Evolutionary conservation across 2,329 filamentous ascomycete species (phyloP).

Genomic region (Aspergillus udagawae): DNA sequence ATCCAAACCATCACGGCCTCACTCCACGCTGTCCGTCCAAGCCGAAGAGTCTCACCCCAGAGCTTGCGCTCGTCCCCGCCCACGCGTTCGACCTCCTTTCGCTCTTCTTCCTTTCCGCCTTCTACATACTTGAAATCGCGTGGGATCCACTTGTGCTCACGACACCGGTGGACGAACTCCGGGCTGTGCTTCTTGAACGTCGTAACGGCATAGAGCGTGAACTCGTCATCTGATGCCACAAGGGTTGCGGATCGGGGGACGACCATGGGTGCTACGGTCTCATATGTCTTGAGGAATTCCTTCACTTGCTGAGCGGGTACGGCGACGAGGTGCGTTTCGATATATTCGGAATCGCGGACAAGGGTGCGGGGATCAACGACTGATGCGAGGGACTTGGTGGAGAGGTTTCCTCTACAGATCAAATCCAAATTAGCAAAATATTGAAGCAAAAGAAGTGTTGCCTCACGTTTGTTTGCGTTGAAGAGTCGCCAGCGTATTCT

Average conservation of each 20-base stretch:
- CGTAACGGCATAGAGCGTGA: slow-evolving; percentile 80
- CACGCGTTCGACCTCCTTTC: slow-evolving; percentile 77
- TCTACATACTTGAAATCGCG: slow-evolving; percentile 91
- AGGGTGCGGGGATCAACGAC: slow-evolving; percentile 77
- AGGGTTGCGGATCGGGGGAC: slow-evolving; percentile 82
- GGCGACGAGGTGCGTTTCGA: slow-evolving; percentile 90
- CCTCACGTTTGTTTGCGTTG: slow-evolving; percentile 83
- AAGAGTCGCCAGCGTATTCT: slow-evolving; percentile 74
- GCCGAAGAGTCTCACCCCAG: slow-evolving; percentile 83
- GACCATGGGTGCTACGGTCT: slow-evolving; percentile 84
- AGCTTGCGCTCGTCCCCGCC: slow-evolving; percentile 83
- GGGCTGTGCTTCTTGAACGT: slow-evolving; percentile 86
- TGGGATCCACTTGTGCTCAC: slow-evolving; percentile 91
- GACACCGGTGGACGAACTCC: slow-evolving; percentile 87
- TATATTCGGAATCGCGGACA: slow-evolving; percentile 88
- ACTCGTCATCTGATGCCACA: slow-evolving; percentile 83
- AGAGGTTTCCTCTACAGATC: slow-evolving; percentile 71
- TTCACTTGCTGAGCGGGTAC: slow-evolving; percentile 77
- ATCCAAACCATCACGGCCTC: slow-evolving; percentile 96
- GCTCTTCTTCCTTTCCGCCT: slow-evolving; percentile 84
- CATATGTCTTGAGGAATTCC: slow-evolving; percentile 85
- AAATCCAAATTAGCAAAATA: slow-evolving; percentile 1
- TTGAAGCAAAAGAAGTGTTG: background rate
- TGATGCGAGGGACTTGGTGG: slow-evolving; percentile 88
- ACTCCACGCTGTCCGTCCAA: slow-evolving; percentile 89